Percentiles rank a stretch among this genome's conserved stretches.
Evolutionary conservation across 495 filamentous ascomycete genomes (phyloP).

Genomic region (Xylaria curta): DNA sequence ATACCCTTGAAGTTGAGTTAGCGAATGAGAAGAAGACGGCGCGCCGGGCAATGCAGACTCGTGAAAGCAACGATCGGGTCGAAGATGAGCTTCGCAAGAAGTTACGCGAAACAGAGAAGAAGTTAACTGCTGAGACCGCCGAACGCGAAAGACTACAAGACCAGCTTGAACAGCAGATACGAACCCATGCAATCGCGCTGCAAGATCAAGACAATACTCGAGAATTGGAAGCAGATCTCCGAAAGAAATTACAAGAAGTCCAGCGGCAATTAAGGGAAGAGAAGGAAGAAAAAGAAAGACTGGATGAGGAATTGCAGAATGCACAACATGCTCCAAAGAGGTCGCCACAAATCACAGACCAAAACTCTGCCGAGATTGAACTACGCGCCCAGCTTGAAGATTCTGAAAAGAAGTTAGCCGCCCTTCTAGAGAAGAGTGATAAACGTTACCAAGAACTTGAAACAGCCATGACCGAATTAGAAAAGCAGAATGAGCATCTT

Average conservation of each 20-base stretch:
- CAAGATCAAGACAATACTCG: slow-evolving; percentile 36
- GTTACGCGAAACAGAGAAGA: slow-evolving; percentile 56
- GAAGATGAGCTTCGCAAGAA: slow-evolving; percentile 55
- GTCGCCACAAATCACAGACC: slow-evolving; percentile 36
- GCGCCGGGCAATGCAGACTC: slow-evolving; percentile 64
- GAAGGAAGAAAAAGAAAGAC: slow-evolving; percentile 42
- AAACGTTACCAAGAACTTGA: slow-evolving; percentile 42
- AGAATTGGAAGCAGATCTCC: slow-evolving; percentile 37
- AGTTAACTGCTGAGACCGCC: slow-evolving; percentile 58
- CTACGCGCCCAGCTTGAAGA: slow-evolving; percentile 38
- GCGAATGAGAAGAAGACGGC: slow-evolving; percentile 76
- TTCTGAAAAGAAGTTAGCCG: slow-evolving; percentile 46
- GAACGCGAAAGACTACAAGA: slow-evolving; percentile 46
- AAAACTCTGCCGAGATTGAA: slow-evolving; percentile 28
- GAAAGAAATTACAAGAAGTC: slow-evolving; percentile 41
- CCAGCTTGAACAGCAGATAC: slow-evolving; percentile 43
- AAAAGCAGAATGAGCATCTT: slow-evolving; percentile 61
- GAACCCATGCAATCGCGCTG: slow-evolving; percentile 31
- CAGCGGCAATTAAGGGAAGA: slow-evolving; percentile 44
- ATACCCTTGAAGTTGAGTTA: slow-evolving; percentile 76
- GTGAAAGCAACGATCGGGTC: slow-evolving; percentile 46
- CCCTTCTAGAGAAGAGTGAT: slow-evolving; percentile 51
- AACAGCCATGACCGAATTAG: slow-evolving; percentile 54
- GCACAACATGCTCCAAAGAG: slow-evolving; percentile 48
- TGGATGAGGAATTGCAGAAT: slow-evolving; percentile 46